Base-by-base conservation (phyloP, 176 grass and related monocot species). In the Guadua angustifolia region DNA sequence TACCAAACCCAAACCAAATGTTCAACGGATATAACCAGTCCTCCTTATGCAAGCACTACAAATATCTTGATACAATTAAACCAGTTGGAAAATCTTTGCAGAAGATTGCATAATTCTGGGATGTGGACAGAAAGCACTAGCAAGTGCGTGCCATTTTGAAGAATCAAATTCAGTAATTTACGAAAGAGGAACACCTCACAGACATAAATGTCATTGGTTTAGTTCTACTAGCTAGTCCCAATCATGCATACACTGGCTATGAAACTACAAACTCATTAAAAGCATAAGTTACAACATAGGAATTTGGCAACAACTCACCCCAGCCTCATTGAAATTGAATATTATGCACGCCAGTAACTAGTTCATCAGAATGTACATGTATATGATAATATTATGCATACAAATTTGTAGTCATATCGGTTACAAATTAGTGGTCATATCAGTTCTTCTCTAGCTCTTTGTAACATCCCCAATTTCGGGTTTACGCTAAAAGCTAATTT, bases 291-390 rank as follows among this genome's bases (percentile, higher is more conserved):
- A 45, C 8, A 45, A 45, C 43, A 45, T 11, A 45, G 43, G 1
- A 45, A 45, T 45, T 45, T 45, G 43, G 66, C 38, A 82, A 38
- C 22, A 46, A 76, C 92, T 89, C 25, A 98, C 95, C 92, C 95
- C 93, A 50, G 89, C 92, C 69, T 95, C 91, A 38, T 95, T 95
- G 84, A 95, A 98, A 88, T 93, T 93, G 80, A 86, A 98, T 66
- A n/a, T n/a, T n/a, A n/a, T n/a, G n/a, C n/a, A n/a, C n/a, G n/a
- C n/a, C n/a, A n/a, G n/a, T n/a, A n/a, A n/a, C n/a, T n/a, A n/a
- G n/a, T n/a, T n/a, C n/a, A n/a, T n/a, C n/a, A n/a, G n/a, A n/a
- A n/a, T n/a, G n/a, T n/a, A n/a, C n/a, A n/a, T n/a, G n/a, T n/a
- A n/a, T n/a, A n/a, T n/a, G n/a, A n/a, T n/a, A n/a, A n/a, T n/a